Percentiles rank a stretch among this genome's conserved stretches.
These are phyloP conservation scores for Cunninghamia lanceolata DNA, from an alignment of 75 land plant species.

Conservation along the genomic window DNA sequence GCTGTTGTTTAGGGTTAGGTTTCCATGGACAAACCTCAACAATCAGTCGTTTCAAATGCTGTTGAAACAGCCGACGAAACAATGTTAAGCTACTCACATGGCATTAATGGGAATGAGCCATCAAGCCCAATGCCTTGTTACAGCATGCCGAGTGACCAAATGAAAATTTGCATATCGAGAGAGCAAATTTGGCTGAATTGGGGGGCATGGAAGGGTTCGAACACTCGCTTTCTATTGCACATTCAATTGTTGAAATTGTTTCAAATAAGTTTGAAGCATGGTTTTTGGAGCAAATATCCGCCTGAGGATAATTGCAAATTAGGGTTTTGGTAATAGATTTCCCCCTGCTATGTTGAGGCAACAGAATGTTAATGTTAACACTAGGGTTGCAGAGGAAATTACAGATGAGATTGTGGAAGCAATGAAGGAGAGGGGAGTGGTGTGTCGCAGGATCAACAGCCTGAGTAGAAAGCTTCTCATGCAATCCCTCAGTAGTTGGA, in stretches of 20 bases:
- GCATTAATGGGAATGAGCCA: neutral
- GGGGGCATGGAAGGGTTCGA: neutral
- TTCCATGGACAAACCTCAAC: neutral
- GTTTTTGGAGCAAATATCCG: neutral
- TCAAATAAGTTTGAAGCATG: neutral
- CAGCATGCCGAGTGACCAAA: neutral
- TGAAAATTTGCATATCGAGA: neutral
- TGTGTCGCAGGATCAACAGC: neutral
- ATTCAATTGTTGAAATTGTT: neutral
- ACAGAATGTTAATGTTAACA: slow-evolving; percentile 6
- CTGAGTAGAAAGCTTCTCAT: neutral
- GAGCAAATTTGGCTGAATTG: neutral
- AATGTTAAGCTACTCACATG: neutral
- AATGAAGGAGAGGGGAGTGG: neutral
- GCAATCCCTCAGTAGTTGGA: slow-evolving; percentile 17
- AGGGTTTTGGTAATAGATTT: neutral
- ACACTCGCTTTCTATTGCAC: neutral
- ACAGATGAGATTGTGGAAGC: neutral
- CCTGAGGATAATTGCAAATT: neutral
- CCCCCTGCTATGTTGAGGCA: slow-evolving; percentile 16
- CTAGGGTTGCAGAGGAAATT: neutral
- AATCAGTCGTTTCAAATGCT: neutral
- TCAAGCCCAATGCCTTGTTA: neutral
- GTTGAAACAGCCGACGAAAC: neutral
- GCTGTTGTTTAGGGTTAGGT: too few species aligned